A percentile compares a stretch with the other conserved stretches of the same genome.
phyloP scores from a whole-genome alignment of 169 alveolate species.

The Pseudocohnilembus persalinus region DNA sequence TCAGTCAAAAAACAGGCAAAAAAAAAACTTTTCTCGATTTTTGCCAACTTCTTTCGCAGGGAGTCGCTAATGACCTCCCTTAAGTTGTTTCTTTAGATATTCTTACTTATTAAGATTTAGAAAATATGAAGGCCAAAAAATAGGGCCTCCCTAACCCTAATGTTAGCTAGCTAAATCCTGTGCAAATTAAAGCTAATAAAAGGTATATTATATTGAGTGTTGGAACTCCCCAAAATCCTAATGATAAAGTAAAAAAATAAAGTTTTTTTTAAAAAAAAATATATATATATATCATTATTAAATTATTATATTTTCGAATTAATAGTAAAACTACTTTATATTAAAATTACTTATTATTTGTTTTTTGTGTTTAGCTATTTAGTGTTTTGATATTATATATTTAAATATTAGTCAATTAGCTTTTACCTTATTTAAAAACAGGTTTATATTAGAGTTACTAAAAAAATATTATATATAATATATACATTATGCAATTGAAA shows the following conservation, averaged over 20 bases:
- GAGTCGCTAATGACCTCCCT: slow-evolving; percentile 2
- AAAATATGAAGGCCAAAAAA: slow-evolving; percentile 25
- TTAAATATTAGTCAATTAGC: too few species aligned
- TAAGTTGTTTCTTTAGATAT: slow-evolving; percentile 54
- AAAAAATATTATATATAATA: too few species aligned
- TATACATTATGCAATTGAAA: too few species aligned
- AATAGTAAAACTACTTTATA: too few species aligned
- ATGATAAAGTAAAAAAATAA: neutral
- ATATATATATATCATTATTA: too few species aligned
- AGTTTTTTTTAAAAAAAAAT: too few species aligned
- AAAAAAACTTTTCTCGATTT: slow-evolving; percentile 8
- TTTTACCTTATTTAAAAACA: too few species aligned
- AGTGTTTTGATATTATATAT: too few species aligned
- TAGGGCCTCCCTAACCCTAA: neutral
- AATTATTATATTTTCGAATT: too few species aligned
- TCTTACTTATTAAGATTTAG: slow-evolving; percentile 61
- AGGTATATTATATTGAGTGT: neutral
- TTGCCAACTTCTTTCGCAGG: neutral
- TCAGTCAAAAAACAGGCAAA: slow-evolving; percentile 18
- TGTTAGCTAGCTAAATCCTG: neutral
- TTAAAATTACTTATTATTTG: too few species aligned
- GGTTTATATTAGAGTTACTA: too few species aligned
- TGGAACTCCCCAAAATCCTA: neutral
- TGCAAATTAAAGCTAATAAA: neutral
- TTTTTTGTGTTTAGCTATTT: too few species aligned